A percentile compares a stretch with the other conserved stretches of the same genome.
These are phyloP conservation scores for Leccinum ponderosum DNA, from an alignment of 1,284 basidiomycete species.

Conservation along the genomic window DNA sequence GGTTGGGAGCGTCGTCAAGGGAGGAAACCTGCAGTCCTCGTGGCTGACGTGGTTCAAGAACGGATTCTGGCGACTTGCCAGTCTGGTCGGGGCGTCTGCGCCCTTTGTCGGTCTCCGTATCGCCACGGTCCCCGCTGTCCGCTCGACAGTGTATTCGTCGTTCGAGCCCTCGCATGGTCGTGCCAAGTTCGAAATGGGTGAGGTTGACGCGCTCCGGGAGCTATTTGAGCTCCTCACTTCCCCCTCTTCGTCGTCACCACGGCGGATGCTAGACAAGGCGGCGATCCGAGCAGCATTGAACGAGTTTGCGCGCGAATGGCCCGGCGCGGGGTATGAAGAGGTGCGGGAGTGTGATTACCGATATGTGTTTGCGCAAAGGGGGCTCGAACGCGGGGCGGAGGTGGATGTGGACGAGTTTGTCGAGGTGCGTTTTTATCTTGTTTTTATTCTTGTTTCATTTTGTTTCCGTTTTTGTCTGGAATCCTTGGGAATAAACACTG, in stretches of 20 bases:
- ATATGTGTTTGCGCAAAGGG: conserved; percentile 76
- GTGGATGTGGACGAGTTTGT: conserved; percentile 80
- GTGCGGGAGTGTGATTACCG: conserved; percentile 61
- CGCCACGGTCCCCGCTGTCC: conserved; percentile 17
- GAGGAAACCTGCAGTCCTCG: neutral
- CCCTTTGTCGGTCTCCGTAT: neutral
- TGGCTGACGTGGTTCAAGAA: conserved; percentile 29
- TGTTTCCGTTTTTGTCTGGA: neutral
- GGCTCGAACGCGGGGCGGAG: conserved; percentile 53
- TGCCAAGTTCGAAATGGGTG: conserved; percentile 68
- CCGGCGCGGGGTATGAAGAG: conserved; percentile 52
- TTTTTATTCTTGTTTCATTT: neutral
- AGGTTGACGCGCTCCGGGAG: conserved; percentile 59
- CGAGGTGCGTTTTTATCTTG: conserved; percentile 50
- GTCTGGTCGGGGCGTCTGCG: conserved; percentile 14
- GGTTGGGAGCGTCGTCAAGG: conserved; percentile 9
- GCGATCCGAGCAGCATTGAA: conserved; percentile 42
- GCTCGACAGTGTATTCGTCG: conserved; percentile 28
- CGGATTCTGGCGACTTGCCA: conserved; percentile 27
- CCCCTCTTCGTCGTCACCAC: conserved; percentile 12
- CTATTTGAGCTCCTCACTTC: conserved; percentile 50
- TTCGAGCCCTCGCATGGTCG: conserved; percentile 45
- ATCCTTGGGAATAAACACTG: neutral
- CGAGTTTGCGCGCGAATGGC: conserved; percentile 39
- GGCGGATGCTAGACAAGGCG: conserved; percentile 27